Evolutionary conservation across 345 rosid species (phyloP).

Genomic region (Litchi chinensis): DNA sequence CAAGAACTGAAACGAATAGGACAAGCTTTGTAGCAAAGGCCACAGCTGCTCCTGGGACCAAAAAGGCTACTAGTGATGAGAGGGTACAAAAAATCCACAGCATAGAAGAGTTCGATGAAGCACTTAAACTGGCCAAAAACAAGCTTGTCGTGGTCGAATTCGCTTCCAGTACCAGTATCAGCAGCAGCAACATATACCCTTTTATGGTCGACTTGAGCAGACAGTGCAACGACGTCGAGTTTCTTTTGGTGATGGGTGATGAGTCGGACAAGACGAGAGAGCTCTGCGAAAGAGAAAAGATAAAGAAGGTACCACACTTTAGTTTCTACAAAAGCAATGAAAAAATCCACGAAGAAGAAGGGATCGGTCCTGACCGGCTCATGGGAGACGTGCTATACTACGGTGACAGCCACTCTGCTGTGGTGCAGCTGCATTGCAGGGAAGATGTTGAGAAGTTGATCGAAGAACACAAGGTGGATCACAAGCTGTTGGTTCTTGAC

Average conservation of each 20-base stretch:
- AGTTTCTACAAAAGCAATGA: constrained; percentile 89
- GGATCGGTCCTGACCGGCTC: constrained; percentile 75
- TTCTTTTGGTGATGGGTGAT: constrained; percentile 82
- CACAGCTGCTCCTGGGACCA: constrained; percentile 49
- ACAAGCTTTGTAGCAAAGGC: constrained; percentile 34
- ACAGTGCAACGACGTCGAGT: constrained; percentile 78
- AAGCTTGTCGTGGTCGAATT: constrained; percentile 84
- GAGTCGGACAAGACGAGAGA: constrained; percentile 77
- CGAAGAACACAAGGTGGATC: constrained; percentile 61
- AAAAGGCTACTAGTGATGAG: constrained; percentile 49
- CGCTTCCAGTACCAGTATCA: constrained; percentile 52
- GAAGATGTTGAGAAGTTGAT: constrained; percentile 81
- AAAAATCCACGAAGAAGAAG: constrained; percentile 92
- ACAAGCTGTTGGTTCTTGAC: constrained; percentile 79
- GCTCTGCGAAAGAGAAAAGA: constrained; percentile 77
- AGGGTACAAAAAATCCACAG: constrained; percentile 67
- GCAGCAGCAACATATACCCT: constrained; percentile 72
- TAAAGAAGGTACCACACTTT: constrained; percentile 81
- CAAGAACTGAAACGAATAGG: constrained; percentile 12
- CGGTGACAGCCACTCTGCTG: constrained; percentile 85
- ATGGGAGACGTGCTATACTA: constrained; percentile 92
- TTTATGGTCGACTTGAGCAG: constrained; percentile 86
- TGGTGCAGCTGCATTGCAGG: constrained; percentile 70
- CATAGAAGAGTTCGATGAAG: constrained; percentile 74
- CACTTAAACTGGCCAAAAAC: constrained; percentile 58